phyloP scores from a whole-genome alignment of 176 grass and related monocot species.

The Carex littledalei region DNA sequence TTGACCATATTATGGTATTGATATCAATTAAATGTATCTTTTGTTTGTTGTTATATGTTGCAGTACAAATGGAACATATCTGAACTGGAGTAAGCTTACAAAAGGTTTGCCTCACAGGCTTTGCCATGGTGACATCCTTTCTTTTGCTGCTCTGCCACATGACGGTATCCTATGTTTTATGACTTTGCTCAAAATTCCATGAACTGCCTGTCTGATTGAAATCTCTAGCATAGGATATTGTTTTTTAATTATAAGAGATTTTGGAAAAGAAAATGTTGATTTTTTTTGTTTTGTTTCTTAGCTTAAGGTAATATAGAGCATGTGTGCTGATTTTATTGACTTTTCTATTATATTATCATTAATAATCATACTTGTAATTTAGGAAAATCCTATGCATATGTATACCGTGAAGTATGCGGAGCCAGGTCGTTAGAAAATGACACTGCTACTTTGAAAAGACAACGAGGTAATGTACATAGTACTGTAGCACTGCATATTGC shows the following conservation, averaged over 20 bases:
- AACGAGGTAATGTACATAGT: conserved; percentile 52
- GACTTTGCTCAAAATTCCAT: not conserved
- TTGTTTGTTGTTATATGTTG: conserved; percentile 16
- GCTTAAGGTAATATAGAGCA: no score
- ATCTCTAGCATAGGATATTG: not conserved
- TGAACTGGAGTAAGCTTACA: conserved; percentile 63
- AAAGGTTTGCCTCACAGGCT: conserved; percentile 62
- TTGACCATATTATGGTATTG: not conserved
- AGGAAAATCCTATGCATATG: conserved; percentile 86
- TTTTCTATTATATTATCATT: not conserved
- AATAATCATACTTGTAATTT: conserved; percentile 25
- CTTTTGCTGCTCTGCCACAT: conserved; percentile 51
- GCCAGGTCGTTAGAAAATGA: conserved; percentile 29
- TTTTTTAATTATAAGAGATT: not conserved
- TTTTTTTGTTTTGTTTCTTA: no score
- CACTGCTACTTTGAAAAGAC: conserved; percentile 53
- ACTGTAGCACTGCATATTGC: conserved; percentile 7
- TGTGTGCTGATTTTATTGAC: not conserved
- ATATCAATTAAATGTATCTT: not conserved
- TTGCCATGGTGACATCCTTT: conserved; percentile 77
- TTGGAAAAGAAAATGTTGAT: no score
- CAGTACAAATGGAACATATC: conserved; percentile 80
- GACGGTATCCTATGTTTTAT: conserved; percentile 34
- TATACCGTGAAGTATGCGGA: conserved; percentile 67
- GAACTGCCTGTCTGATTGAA: not conserved